Percentiles rank a stretch among this genome's conserved stretches.
Conservation (phyloP, 768 basidiomycete genomes). For the Mycena galopus region DNA sequence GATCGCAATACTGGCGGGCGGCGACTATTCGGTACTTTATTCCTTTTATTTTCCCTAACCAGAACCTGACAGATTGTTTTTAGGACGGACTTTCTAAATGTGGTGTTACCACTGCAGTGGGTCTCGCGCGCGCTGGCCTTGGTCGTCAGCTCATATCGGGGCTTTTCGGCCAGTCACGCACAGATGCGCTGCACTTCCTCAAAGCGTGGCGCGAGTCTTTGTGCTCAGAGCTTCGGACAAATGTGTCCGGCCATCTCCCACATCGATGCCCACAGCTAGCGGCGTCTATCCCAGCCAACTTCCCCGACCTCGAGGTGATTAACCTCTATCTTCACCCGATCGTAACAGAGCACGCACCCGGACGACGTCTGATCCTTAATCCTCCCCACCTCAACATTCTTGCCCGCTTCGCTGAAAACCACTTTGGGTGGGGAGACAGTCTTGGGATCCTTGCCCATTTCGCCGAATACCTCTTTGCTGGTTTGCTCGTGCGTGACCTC, state of each 20-base stretch:
- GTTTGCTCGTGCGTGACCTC: conserved; percentile 21
- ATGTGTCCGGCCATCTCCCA: conserved; percentile 39
- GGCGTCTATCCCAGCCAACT: too few relatives aligned
- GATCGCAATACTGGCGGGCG: conserved; percentile 55
- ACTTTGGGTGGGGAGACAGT: conserved; percentile 23
- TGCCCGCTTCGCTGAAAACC: too few relatives aligned
- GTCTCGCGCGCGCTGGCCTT: conserved; percentile 20
- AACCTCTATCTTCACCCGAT: too few relatives aligned
- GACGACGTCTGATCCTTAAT: neutral
- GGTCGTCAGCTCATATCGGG: conserved; percentile 22
- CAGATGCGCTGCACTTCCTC: neutral
- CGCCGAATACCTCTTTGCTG: conserved; percentile 15
- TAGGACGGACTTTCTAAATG: conserved; percentile 3
- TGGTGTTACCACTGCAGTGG: conserved; percentile 21
- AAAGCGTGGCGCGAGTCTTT: conserved; percentile 5
- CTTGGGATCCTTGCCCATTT: conserved; percentile 24
- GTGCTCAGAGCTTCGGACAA: conserved; percentile 14
- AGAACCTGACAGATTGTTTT: conserved; percentile 22
- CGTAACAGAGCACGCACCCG: conserved; percentile 16
- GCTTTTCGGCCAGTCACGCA: neutral
- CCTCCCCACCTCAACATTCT: conserved; percentile 15
- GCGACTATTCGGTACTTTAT: conserved; percentile 52
- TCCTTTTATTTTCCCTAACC: neutral
- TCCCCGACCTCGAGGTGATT: too few relatives aligned
- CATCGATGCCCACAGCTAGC: conserved; percentile 39